These are phyloP conservation scores for Thermomyces lanuginosus DNA, from an alignment of 2,329 filamentous ascomycete genomes.

Conservation along the genomic window DNA sequence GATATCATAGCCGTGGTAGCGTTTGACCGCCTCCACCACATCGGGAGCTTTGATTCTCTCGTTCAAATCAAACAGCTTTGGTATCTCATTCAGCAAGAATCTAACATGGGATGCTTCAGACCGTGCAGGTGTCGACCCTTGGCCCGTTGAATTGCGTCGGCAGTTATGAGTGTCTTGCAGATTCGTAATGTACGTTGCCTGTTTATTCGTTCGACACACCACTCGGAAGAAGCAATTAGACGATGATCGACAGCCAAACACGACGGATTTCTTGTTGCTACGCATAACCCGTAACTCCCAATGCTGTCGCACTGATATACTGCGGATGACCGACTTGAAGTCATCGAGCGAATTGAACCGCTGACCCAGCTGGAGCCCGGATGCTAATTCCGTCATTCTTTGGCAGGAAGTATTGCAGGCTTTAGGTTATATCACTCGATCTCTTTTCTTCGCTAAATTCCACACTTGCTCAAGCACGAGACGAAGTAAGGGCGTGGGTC, in stretches of 20 bases:
- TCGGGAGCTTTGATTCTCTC: constrained; percentile 21
- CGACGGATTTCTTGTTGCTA: constrained; percentile 27
- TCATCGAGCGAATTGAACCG: constrained; percentile 23
- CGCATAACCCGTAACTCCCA: constrained; percentile 26
- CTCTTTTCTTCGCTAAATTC: too few species aligned
- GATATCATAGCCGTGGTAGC: constrained; percentile 26
- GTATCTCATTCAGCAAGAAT: constrained; percentile 23
- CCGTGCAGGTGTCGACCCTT: constrained; percentile 19
- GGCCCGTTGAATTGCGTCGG: constrained; percentile 14
- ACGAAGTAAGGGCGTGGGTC: too few species aligned
- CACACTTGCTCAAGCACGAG: too few species aligned
- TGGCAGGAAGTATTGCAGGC: too few species aligned
- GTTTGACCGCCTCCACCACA: constrained; percentile 25
- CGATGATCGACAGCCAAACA: constrained; percentile 25
- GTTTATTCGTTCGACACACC: constrained; percentile 26
- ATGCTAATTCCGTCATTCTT: constrained; percentile 24
- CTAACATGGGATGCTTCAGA: constrained; percentile 26
- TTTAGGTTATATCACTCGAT: too few species aligned
- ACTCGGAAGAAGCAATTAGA: constrained; percentile 25
- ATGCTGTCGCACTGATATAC: constrained; percentile 25
- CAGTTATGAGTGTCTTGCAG: constrained; percentile 25
- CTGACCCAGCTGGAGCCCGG: constrained; percentile 24
- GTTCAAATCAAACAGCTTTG: constrained; percentile 25
- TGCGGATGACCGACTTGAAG: constrained; percentile 23
- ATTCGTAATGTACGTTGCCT: constrained; percentile 25